Evolutionary conservation across 768 basidiomycete genomes (phyloP).

Genomic region (Boletus speciosus): DNA sequence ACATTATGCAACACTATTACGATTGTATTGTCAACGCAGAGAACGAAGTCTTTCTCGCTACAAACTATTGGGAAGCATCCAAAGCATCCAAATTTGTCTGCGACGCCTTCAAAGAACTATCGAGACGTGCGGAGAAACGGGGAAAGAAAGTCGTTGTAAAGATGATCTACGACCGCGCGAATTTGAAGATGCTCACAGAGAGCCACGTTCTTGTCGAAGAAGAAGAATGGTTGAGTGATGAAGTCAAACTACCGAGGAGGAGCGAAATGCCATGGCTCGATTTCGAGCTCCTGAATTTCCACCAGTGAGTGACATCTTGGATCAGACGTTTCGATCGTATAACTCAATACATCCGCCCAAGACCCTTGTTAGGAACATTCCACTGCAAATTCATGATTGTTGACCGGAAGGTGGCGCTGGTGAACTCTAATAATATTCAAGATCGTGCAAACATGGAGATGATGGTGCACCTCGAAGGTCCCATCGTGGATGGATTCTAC

Average conservation of each 20-base stretch:
- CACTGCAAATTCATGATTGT: constrained; percentile 70
- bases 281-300: constrained; percentile 58
- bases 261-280: constrained; percentile 59
- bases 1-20: constrained; percentile 69
- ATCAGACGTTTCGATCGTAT: neutral
- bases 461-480: constrained; percentile 70
- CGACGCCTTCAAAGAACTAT: constrained; percentile 51
- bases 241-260: constrained; percentile 48
- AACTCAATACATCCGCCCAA: constrained; percentile 9
- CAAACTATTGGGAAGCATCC: constrained; percentile 58
- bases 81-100: constrained; percentile 49
- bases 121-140: constrained; percentile 42
- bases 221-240: constrained; percentile 40
- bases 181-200: constrained; percentile 45
- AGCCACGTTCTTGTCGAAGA: constrained; percentile 47
- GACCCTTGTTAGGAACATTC: constrained; percentile 61
- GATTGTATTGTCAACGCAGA: constrained; percentile 59
- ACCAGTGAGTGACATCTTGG: constrained; percentile 28
- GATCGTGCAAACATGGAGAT: constrained; percentile 52
- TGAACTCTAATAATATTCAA: constrained; percentile 70
- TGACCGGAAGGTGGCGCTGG: constrained; percentile 60
- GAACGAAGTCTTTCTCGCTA: constrained; percentile 63
- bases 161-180: constrained; percentile 68
- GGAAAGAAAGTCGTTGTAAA: constrained; percentile 56
- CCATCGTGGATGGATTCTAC: constrained; percentile 65